Conservation (phyloP, 139 green algal species). For the Tetradesmus lagerheimii region DNA sequence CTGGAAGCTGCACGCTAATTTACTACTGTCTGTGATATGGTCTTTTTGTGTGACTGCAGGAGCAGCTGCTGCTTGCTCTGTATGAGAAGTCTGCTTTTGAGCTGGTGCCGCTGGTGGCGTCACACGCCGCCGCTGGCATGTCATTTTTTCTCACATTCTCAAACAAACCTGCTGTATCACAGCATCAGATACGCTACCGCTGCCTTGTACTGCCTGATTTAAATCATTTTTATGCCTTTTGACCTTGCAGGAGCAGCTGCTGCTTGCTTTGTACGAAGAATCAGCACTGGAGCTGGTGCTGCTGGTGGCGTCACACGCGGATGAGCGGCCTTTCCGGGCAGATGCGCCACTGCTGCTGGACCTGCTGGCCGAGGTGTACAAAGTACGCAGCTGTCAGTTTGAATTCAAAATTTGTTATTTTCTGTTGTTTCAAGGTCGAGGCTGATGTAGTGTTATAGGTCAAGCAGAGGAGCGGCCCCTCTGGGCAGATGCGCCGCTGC, state of each 20-base stretch:
- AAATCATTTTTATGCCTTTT: too few relatives aligned
- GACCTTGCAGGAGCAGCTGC: constrained; percentile 58
- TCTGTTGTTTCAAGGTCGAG: too few relatives aligned
- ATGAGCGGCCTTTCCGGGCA: constrained; percentile 32
- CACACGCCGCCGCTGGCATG: too few relatives aligned
- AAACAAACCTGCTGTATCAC: too few relatives aligned
- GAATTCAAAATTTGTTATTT: neutral
- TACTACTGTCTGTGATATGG: too few relatives aligned
- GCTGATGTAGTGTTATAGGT: too few relatives aligned
- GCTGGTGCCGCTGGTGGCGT: constrained; percentile 66
- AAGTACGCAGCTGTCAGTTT: neutral
- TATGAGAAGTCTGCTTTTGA: constrained; percentile 79
- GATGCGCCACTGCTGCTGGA: constrained; percentile 83
- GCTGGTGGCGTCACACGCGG: constrained; percentile 49
- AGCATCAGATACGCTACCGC: too few relatives aligned
- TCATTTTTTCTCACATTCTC: too few relatives aligned
- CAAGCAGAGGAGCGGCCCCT: constrained; percentile 45
- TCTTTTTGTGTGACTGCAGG: too few relatives aligned
- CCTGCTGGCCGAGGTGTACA: constrained; percentile 71
- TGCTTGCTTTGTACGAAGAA: constrained; percentile 73
- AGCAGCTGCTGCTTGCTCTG: constrained; percentile 69
- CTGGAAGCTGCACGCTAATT: too few relatives aligned
- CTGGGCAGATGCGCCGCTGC: constrained; percentile 67
- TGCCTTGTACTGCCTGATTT: too few relatives aligned
- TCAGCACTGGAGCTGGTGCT: constrained; percentile 81